These are phyloP conservation scores for Plantago coronopus DNA, from an alignment of 305 asterid species.

Conservation along the genomic window DNA sequence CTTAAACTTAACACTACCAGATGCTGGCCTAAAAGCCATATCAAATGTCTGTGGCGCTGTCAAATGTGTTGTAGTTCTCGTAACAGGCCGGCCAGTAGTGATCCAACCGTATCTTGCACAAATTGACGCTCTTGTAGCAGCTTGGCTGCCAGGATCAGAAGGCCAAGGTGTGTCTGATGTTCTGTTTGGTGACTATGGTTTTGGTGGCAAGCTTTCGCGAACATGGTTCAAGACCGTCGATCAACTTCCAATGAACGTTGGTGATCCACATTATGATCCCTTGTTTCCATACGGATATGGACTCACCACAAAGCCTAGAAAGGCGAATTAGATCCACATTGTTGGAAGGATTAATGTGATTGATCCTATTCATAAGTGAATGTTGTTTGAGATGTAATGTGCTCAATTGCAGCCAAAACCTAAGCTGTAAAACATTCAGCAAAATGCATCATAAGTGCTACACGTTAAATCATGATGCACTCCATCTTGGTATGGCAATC, in stretches of 20 bases:
- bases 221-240: slow-evolving; percentile 6
- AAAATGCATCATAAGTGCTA: too few relatives aligned
- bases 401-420: too few relatives aligned
- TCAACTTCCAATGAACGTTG: background rate
- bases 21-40: slow-evolving; percentile 26
- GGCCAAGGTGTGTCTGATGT: slow-evolving; percentile 5
- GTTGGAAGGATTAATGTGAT: background rate
- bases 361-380: background rate
- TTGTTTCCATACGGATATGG: slow-evolving; percentile 14
- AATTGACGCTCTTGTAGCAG: background rate
- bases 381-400: too few relatives aligned
- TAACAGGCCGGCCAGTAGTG: background rate
- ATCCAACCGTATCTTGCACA: background rate
- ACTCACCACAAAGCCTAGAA: background rate
- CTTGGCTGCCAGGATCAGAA: slow-evolving; percentile 1
- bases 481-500: too few relatives aligned
- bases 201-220: background rate
- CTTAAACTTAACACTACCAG: background rate
- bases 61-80: background rate
- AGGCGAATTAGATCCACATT: background rate
- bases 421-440: background rate
- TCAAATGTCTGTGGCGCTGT: background rate
- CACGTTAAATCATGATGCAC: too few relatives aligned
- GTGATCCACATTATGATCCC: background rate
- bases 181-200: slow-evolving; percentile 1